Evolutionary conservation across 2,329 filamentous ascomycete species (phyloP).

Genomic region (Aureobasidium mangrovei): DNA sequence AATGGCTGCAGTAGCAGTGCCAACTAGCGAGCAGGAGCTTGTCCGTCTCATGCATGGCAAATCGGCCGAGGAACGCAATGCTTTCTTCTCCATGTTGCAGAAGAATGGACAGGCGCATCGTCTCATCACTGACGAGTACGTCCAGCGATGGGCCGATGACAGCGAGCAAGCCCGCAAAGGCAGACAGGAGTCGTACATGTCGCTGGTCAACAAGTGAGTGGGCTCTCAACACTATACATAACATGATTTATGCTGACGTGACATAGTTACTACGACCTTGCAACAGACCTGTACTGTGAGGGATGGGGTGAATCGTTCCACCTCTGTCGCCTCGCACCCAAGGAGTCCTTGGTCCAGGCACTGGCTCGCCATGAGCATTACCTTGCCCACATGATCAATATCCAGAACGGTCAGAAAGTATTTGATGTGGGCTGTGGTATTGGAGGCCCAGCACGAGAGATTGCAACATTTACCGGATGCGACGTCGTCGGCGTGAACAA

Average conservation of each 20-base stretch:
- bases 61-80: conserved; percentile 68
- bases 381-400: conserved; percentile 78
- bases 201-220: conserved; percentile 68
- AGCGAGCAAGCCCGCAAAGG: conserved; percentile 73
- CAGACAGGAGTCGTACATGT: conserved; percentile 67
- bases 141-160: conserved; percentile 94
- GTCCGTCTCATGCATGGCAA: conserved; percentile 60
- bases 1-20: background rate
- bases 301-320: conserved; percentile 96
- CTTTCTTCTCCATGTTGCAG: conserved; percentile 73
- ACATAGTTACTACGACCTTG: conserved; percentile 56
- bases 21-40: background rate
- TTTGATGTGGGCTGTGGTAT: conserved; percentile 96
- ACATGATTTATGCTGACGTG: conserved; percentile 48
- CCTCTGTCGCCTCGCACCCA: conserved; percentile 85
- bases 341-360: conserved; percentile 80
- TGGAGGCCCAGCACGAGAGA: conserved; percentile 88
- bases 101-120: conserved; percentile 75
- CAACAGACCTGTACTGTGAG: conserved; percentile 62
- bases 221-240: background rate
- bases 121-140: conserved; percentile 81
- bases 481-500: conserved; percentile 93
- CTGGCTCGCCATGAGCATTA: conserved; percentile 98
- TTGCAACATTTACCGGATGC: conserved; percentile 85
- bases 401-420: conserved; percentile 81